A percentile compares a stretch with the other conserved stretches of the same genome.
phyloP scores from a whole-genome alignment of 129 eudicot genomes.

The Escallonia rubra region DNA sequence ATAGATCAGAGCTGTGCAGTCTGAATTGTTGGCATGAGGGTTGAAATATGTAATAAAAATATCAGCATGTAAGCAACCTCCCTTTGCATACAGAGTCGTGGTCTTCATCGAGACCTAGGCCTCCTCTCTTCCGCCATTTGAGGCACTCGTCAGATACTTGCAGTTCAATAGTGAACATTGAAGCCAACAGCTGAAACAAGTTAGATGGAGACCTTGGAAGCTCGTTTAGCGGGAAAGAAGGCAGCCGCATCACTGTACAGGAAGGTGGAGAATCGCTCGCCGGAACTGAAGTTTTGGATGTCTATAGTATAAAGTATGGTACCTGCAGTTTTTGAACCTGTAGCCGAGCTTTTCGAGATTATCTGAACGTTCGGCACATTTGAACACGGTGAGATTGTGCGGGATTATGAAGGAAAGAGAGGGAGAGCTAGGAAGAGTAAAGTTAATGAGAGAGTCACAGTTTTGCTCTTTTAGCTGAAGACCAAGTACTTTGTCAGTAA shows the following conservation, averaged over 20 bases:
- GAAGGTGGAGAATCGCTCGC: background rate
- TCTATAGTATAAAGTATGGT: constrained; percentile 18
- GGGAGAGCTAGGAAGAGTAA: constrained; percentile 20
- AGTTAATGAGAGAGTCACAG: constrained; percentile 15
- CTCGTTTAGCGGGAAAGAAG: background rate
- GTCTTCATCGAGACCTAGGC: background rate
- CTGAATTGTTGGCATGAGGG: too few relatives aligned
- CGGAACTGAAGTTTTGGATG: background rate
- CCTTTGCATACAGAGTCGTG: too few relatives aligned
- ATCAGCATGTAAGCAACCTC: too few relatives aligned
- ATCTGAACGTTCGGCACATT: constrained; percentile 11
- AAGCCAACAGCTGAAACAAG: constrained; percentile 4
- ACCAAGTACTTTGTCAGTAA: constrained; percentile 3
- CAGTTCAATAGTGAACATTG: background rate
- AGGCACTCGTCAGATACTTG: background rate
- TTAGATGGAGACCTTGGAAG: background rate
- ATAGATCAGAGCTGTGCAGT: too few relatives aligned
- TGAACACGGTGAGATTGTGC: constrained; percentile 19
- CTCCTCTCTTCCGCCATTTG: background rate
- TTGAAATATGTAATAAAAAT: too few relatives aligned
- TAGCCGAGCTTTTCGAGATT: background rate
- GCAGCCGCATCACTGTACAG: background rate
- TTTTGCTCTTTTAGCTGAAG: background rate
- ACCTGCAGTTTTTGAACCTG: background rate
- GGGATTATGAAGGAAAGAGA: constrained; percentile 7